phyloP scores from a whole-genome alignment of 2,329 filamentous ascomycete species.

The Aspergillus japonicus region DNA sequence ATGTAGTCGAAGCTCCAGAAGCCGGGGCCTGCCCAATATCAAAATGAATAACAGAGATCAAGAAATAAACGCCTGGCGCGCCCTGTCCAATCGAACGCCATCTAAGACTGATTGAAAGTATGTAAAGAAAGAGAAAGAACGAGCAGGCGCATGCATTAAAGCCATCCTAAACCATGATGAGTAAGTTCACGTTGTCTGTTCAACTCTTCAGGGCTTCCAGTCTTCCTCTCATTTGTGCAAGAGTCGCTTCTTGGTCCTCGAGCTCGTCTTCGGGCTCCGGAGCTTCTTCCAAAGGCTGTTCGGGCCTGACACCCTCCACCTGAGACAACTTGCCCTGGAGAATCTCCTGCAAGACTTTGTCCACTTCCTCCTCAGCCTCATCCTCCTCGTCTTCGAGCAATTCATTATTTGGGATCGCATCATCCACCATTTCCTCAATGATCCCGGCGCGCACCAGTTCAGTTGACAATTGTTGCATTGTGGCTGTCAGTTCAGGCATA shows the following conservation, averaged over 20 bases:
- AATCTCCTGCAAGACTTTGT: conserved; percentile 89
- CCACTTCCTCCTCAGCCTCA: conserved; percentile 81
- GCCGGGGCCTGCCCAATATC: conserved; percentile 27
- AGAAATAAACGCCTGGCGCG: not conserved
- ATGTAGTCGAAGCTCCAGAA: conserved; percentile 5
- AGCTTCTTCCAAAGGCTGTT: conserved; percentile 51
- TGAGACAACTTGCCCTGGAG: conserved; percentile 77
- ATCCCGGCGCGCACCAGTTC: conserved; percentile 94
- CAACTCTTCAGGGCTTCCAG: conserved; percentile 88
- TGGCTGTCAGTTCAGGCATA: conserved; percentile 80
- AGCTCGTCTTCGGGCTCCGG: conserved; percentile 67
- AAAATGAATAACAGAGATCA: conserved; percentile 13
- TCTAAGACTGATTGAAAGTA: not conserved
- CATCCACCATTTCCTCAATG: conserved; percentile 95
- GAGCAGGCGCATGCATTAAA: conserved; percentile 4
- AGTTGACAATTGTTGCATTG: conserved; percentile 81
- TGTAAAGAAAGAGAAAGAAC: not conserved
- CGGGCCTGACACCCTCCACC: conserved; percentile 58
- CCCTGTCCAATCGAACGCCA: not conserved
- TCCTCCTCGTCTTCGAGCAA: conserved; percentile 68
- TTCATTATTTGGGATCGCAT: conserved; percentile 74
- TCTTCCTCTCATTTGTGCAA: conserved; percentile 90
- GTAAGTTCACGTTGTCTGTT: conserved; percentile 19
- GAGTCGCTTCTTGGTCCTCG: conserved; percentile 82
- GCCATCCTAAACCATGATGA: not conserved